Evolutionary conservation across 805 yeast species (phyloP).

Genomic region (Candida manassasensis): DNA sequence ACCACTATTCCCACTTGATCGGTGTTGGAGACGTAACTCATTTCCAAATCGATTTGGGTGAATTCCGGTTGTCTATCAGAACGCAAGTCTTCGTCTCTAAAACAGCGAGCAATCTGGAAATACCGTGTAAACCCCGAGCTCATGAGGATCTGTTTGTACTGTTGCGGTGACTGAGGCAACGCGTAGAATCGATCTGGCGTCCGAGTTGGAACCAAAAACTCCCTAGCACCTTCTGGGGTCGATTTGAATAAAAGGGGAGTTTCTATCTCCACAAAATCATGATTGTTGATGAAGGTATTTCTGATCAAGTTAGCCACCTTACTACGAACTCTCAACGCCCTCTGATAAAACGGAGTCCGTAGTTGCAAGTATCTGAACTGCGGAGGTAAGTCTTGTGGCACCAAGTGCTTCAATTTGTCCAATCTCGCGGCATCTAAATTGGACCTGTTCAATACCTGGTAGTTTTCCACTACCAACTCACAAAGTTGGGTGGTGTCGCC

Average conservation of each 20-base stretch:
- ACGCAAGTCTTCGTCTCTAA: constrained; percentile 92
- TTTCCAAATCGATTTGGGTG: constrained; percentile 94
- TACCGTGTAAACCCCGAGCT: constrained; percentile 86
- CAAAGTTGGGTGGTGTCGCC: constrained; percentile 21
- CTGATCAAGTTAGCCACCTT: constrained; percentile 47
- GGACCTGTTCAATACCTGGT: constrained; percentile 59
- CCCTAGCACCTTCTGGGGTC: constrained; percentile 98
- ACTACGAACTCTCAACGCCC: constrained; percentile 53
- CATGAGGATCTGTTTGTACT: constrained; percentile 90
- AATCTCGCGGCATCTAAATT: constrained; percentile 65
- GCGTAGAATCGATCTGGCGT: constrained; percentile 65
- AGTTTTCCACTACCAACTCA: constrained; percentile 54
- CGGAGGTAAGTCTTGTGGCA: constrained; percentile 62
- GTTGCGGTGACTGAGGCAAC: constrained; percentile 96
- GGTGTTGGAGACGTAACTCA: constrained; percentile 69
- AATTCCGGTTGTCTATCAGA: constrained; percentile 97
- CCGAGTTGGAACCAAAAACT: constrained; percentile 90
- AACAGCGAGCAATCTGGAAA: constrained; percentile 90
- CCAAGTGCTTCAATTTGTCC: constrained; percentile 48
- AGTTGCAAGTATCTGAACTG: constrained; percentile 79
- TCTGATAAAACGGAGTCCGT: constrained; percentile 54
- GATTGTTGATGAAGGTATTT: constrained; percentile 28
- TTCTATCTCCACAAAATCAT: constrained; percentile 74
- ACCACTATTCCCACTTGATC: constrained; percentile 65
- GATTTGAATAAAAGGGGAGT: constrained; percentile 92